Evolutionary conservation across 2,329 filamentous ascomycete genomes (phyloP), one percentile per base, ranked within the genome.

Genomic region (Colletotrichum orbiculare): DNA sequence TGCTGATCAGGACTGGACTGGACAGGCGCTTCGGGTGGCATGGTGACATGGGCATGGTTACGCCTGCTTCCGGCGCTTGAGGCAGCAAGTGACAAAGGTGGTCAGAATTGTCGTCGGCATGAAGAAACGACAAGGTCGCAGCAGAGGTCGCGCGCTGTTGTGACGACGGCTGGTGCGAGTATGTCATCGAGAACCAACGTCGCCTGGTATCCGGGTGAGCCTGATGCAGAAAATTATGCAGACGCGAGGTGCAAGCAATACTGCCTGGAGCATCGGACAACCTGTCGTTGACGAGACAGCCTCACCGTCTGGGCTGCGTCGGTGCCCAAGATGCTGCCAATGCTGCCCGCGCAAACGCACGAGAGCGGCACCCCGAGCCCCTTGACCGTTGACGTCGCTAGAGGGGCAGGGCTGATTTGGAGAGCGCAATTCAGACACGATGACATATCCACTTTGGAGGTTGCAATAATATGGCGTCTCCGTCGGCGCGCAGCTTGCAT

Each of bases 221-320:
- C 41, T 53, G 37, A 52, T 64, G 63, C 37, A 67, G 34, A 25
- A 25, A 5, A 25, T 25, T 25, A 50, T 60, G 38, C 54, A 56
- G 25, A 25, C 25, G 25, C 25, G 25, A 67, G 25, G 46, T 60
- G 39, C 54, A 57, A 45, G 67, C 35, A 33, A 42, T 60, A 25
- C 25, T 25, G 25, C 25, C 25, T 25, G 25, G 52, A 39, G 33
- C 37, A 15, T 17, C 13, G 57, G 38, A 57, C 46, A 46, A 38
- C 61, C 67, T 66, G 65, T 66, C 65, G 58, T 56, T 9, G 15
- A 13, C 8, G 45, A 39, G 43, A 62, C 67, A 62, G 66, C 67
- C 67, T 69, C 67, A 68, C 59, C 53, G 34, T 68, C 68, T 63
- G 58, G 67, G 67, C 67, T 49, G 67, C 67, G 55, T 69, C 49